phyloP scores from a whole-genome alignment of 2,329 filamentous ascomycete genomes.

The Coniochaeta sp. region DNA sequence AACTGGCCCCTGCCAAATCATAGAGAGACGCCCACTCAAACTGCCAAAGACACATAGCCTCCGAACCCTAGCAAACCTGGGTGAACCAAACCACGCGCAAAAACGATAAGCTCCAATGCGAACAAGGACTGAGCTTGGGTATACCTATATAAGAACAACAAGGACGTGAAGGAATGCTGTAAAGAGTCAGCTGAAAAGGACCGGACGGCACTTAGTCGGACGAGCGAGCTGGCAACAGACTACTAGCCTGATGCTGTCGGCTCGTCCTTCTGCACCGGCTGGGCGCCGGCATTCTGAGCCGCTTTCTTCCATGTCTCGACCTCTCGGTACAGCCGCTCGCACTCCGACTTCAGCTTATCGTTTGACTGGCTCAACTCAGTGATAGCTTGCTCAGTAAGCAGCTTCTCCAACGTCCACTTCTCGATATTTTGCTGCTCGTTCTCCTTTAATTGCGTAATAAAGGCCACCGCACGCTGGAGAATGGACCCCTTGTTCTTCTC shows the following conservation, averaged over 20 bases:
- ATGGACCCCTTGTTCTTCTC: constrained; percentile 99
- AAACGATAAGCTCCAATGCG: background rate
- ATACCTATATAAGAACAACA: background rate
- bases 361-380: constrained; percentile 81
- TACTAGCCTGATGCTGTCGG: constrained; percentile 9
- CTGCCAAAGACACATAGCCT: background rate
- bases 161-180: background rate
- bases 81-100: background rate
- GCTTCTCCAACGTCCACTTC: constrained; percentile 87
- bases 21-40: background rate
- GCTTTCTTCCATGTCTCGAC: constrained; percentile 72
- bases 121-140: background rate
- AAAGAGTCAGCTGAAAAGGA: background rate
- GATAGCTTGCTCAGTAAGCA: constrained; percentile 82
- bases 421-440: constrained; percentile 92
- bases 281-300: constrained; percentile 52
- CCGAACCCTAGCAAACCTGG: background rate
- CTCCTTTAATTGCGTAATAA: constrained; percentile 90
- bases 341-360: constrained; percentile 77
- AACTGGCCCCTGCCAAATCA: background rate
- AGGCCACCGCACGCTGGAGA: constrained; percentile 83
- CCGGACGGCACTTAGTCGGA: background rate
- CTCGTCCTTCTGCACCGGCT: constrained; percentile 32
- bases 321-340: constrained; percentile 69
- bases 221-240: background rate